Conservation (phyloP, 148 eudicot species). For the Gaultheria prostrata region DNA sequence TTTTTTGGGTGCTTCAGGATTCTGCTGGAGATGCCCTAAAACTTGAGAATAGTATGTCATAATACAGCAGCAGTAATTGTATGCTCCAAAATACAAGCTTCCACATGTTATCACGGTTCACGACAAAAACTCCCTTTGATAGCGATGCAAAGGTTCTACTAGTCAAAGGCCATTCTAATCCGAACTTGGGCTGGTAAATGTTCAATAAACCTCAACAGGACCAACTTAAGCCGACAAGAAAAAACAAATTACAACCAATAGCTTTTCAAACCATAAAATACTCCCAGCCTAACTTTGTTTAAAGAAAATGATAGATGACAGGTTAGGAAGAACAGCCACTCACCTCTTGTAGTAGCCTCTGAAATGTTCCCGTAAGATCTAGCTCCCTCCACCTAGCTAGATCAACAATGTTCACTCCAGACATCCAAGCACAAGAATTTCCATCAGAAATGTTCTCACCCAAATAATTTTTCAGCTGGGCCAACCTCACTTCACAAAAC, state of each 20-base stretch:
- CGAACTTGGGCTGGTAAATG: background rate
- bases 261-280: background rate
- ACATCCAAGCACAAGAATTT: conserved; percentile 85
- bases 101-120: background rate
- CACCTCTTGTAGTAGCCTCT: conserved; percentile 63
- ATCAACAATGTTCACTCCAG: conserved; percentile 86
- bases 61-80: background rate
- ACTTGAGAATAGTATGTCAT: background rate
- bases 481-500: conserved; percentile 63
- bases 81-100: background rate
- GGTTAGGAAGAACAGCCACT: conserved; percentile 27
- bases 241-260: background rate
- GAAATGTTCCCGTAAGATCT: conserved; percentile 52
- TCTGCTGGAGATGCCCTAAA: background rate
- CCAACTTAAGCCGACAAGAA: background rate
- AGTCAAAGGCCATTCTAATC: background rate
- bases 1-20: background rate
- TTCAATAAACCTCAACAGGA: background rate
- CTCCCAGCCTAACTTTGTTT: background rate
- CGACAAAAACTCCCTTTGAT: background rate
- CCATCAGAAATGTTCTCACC: conserved; percentile 39
- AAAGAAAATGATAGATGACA: background rate
- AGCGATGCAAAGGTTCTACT: background rate
- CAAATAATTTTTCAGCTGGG: conserved; percentile 51
- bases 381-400: conserved; percentile 78